Evolutionary conservation across 441 rosid species (phyloP).

Genomic region (Gossypium gossypioides): DNA sequence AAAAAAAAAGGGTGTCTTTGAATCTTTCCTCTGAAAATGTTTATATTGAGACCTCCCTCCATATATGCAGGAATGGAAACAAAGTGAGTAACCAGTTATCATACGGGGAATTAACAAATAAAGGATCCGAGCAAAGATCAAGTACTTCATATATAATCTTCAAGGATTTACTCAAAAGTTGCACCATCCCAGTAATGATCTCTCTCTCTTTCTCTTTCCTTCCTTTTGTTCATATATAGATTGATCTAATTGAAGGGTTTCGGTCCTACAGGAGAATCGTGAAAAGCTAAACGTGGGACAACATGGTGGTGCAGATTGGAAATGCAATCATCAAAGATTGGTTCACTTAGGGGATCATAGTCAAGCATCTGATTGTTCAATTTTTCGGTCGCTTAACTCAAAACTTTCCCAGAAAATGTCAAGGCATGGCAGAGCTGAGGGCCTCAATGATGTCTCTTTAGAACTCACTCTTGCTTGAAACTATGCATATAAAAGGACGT

Average conservation of each 20-base stretch:
- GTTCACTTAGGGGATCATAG: constrained; percentile 5
- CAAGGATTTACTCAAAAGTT: constrained; percentile 31
- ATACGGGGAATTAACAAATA: constrained; percentile 16
- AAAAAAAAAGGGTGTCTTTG: no score
- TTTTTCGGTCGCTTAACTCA: neutral
- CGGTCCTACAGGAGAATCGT: constrained; percentile 20
- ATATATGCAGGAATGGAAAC: constrained; percentile 21
- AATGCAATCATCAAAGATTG: constrained; percentile 21
- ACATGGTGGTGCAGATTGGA: constrained; percentile 16
- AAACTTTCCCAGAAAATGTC: constrained; percentile 16
- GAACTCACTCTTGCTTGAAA: constrained; percentile 49
- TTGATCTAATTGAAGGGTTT: neutral
- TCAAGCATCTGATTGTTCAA: constrained; percentile 8
- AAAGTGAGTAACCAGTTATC: constrained; percentile 13
- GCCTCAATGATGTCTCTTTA: constrained; percentile 33
- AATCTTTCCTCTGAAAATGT: no score
- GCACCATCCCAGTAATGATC: constrained; percentile 18
- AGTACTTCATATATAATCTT: constrained; percentile 30
- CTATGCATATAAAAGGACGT: neutral
- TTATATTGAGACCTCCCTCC: neutral
- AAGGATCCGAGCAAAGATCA: constrained; percentile 15
- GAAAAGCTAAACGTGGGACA: constrained; percentile 15
- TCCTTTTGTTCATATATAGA: neutral
- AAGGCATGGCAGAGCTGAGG: constrained; percentile 17
- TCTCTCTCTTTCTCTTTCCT: neutral